Base-by-base conservation (phyloP, 1,284 basidiomycete genomes). In the Ceratobasidium papillatum region DNA sequence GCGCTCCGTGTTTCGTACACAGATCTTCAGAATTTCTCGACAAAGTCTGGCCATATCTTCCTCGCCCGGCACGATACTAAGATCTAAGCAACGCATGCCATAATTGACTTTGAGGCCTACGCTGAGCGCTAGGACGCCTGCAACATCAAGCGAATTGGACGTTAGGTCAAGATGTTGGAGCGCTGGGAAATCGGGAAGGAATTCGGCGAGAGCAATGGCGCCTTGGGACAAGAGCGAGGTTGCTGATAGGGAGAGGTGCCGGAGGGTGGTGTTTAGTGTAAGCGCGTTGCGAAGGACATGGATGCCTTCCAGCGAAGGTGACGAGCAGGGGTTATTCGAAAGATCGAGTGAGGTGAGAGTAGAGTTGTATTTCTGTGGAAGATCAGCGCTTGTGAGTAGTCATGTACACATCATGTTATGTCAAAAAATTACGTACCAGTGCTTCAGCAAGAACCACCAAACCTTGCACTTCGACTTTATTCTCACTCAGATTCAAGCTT, bases 121-220 rank as follows among this genome's bases (percentile, higher is more conserved):
- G 54, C 90, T 91, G 14, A 99, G 87, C 0, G 96, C 97, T 88
- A 98, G 92, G 5, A 98, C 93, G 19, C 94, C 95, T 0, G 95
- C 96, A 41, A 96, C 87, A 78, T 95, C 95, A 51, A 99, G 85
- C 4, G 86, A 84, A 81, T 96, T 96, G 78, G 87, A 83, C 0
- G 94, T 96, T 34, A 96, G 84, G 81, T 96, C 94, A 61, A 99
- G 89, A 81, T 99, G 96, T 0, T 99, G 86, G 3, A 99, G 86
- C 0, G 91, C 92, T 32, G 87, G 88, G 0, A 94, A 92, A 81
- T 99, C 96, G 0, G 96, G 96, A 2, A 99, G 86, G 84, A 98
- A 99, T 82, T 99, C 96, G 2, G 97, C 97, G 0, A 99, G 88
- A 0, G 95, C 94, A 75, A 99, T 98, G 0, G 97, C 96, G 2